Conservation (phyloP, 108 stramenopile genomes). For the Cyclotella baltica region DNA sequence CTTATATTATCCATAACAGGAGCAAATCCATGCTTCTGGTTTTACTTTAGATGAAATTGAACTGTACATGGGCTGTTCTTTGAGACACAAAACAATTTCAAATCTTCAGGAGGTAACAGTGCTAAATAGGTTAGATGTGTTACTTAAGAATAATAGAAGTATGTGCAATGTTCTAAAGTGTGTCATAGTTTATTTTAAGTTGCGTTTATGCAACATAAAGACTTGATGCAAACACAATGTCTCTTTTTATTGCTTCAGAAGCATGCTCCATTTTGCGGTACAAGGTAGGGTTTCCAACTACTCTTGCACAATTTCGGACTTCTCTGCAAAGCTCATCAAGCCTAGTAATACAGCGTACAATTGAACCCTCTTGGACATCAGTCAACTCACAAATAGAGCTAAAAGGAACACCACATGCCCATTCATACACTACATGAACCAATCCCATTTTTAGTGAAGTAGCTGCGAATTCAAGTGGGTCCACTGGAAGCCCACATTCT, state of each 20-base stretch:
- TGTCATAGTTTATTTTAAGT: no score
- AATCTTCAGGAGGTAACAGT: no score
- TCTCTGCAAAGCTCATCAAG: conserved; percentile 98
- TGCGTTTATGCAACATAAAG: conserved; percentile 83
- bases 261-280: conserved; percentile 97
- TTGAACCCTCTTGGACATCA: conserved; percentile 94
- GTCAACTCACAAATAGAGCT: conserved; percentile 91
- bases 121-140: no score
- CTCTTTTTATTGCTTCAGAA: conserved; percentile 93
- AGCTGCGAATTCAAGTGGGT: conserved; percentile 83
- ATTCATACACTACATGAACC: conserved; percentile 96
- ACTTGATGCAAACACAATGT: conserved; percentile 97
- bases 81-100: no score
- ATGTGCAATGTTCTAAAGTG: no score
- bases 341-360: conserved; percentile 95
- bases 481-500: conserved; percentile 82
- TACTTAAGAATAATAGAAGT: no score
- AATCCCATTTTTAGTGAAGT: conserved; percentile 93
- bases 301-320: conserved; percentile 93
- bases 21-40: no score
- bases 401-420: conserved; percentile 97
- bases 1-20: no score
- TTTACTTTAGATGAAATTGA: no score
- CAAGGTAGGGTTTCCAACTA: conserved; percentile 96
- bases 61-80: no score